Base-by-base conservation (phyloP, 345 rosid genomes). In the Melastoma malabathricum region DNA sequence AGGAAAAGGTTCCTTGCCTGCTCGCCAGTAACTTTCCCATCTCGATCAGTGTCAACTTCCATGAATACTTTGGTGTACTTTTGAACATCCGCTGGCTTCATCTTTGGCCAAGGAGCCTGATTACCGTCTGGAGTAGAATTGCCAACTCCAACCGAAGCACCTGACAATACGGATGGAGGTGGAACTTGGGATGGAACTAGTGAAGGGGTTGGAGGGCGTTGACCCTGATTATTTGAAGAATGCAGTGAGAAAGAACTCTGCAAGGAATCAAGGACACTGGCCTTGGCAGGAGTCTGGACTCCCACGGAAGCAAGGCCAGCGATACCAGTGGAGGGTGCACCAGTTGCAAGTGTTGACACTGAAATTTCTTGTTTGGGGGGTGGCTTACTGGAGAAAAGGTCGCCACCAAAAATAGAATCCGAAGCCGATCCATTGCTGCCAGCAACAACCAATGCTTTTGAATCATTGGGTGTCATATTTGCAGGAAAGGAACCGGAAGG, bases 1-100 rank as follows among this genome's bases (percentile, higher is more conserved):
- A 82, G 70, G 67, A 92, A 92, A 49, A 92, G 72, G 72, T 84
- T 77, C 62, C 82, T 75, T 39, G 98, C 96, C 76, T 90, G 81
- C 73, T 84, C 94, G 51, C 96, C 98, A 22, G 80, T 87, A 54
- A 87, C 82, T 70, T 74, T 84, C 50, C 98, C 98, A 82, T 87
- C 98, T 67, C 85, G 72, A 60, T 92, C 98, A 13, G 67, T 78
- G 66, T 90, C 98, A 52, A 90, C 95, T 80, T 84, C 87, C 77
- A 77, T 66, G 69, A 92, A 92, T 34, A 92, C 98, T 72, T 82
- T 87, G 10, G 74, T 54, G 67, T 87, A 90, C 58, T 90, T 90
- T 66, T 86, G 92, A 71, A 84, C 73, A 72, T 87, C 95, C 31
- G 86, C 64, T 59, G 75, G 75, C 61, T 82, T 92, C 88, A 92